Evolutionary conservation across 176 grass and related monocot genomes (phyloP), one percentile per base, ranked within the genome.

Genomic region (Oropetium thomaeum): DNA sequence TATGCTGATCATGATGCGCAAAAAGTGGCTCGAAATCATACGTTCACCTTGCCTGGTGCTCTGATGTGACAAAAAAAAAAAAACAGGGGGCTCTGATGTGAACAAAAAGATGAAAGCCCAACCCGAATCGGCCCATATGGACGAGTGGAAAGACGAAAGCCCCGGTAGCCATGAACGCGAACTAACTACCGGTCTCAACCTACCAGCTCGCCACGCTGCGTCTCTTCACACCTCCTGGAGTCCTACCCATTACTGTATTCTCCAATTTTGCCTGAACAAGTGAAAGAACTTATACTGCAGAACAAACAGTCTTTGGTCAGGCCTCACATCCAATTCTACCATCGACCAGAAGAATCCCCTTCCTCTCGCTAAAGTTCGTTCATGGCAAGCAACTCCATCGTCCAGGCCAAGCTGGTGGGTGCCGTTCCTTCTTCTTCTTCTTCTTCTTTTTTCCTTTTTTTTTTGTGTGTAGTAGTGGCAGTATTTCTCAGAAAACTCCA

Each of bases 331-430:
- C 59, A 34, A 4, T 26, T 1, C 16, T 17, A 34, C 17, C 6
- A 19, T 55, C 52, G 4, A 55, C 52, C 52, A 55, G 52, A 55
- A 35, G 19, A 26, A 7, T 67, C 63, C 5, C 19, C 44, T 47
- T 23, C 39, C 12, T 10, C 8, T 5, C 15, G 1, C 14, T 20
- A 45, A 9, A 29, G 10, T 4, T 33, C 47, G 2, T 71, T 37
- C 32, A 85, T 84, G 81, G 75, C 64, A n/a, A 86, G 73, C 81
- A 69, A 34, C 2, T 78, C 63, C 55, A 59, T 89, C 67, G 44
- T 92, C 37, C 89, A 92, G 87, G 93, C 87, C 83, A 96, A 92
- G 84, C 89, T 96, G 93, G 93, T 96, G 75, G 84, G 87, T 89
- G 67, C 28, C n/a, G n/a, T n/a, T n/a, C n/a, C n/a, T n/a, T n/a